Base-by-base conservation (phyloP, 202 grass and related monocot genomes). In the Zizania palustris region DNA sequence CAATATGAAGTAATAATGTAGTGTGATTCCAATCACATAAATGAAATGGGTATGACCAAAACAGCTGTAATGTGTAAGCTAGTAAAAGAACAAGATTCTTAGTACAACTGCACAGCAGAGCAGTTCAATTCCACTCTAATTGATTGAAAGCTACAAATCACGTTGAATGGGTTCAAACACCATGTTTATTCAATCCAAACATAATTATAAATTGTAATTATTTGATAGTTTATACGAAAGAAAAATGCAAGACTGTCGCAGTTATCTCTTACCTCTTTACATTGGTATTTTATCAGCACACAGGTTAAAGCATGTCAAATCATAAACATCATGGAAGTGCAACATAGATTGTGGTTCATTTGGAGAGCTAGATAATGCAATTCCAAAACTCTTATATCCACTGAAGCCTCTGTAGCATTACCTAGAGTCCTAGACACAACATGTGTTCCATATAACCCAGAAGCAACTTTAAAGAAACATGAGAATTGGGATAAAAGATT, bases 81-180 rank as follows among this genome's bases (percentile, higher is more conserved):
- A 70, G 16, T 57, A 56, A 79, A 81, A 22, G 1, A 80, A 80
- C 5, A 64, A 12, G 46, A 70, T 15, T 19, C 9, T 69, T 16
- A 63, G 46, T 46, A 60, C 35, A 19, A n/a, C 5, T 21, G 20
- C 69, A 69, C 37, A 63, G 69, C 20, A 63, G 19, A 69, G 5
- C 54, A 54, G 10, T 11, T 8, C 16, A 57, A 42, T 49, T 54
- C 41, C 5, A 53, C 11, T n/a, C 50, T 55, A 63, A 67, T 72
- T 82, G 37, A 55, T 38, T 69, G 54, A n/a, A 76, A 78, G 35
- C 7, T 53, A 60, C 7, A 34, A 37, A 82, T 16, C 13, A 72
- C 38, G 46, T 3, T 22, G 14, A 83, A 62, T 55, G 7, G 16
- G 19, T 34, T 66, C 36, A 50, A 76, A 34, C 6, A 65, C 51